Conservation (phyloP, 164 flowering plant species). For the Cinnamomum micranthum region DNA sequence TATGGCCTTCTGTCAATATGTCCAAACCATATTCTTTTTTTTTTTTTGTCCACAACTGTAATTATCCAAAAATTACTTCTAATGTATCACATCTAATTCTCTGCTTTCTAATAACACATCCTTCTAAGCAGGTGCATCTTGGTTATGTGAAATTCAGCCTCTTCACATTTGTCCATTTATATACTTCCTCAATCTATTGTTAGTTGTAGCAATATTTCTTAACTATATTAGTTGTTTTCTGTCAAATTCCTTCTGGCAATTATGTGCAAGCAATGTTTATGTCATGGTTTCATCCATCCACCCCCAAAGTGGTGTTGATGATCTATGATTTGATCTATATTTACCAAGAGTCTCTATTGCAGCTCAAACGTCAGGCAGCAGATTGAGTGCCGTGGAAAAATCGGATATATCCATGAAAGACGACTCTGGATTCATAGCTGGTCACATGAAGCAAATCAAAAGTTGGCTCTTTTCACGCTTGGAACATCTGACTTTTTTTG, state of each 20-base stretch:
- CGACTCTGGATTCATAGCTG: constrained; percentile 43
- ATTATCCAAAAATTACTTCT: no score
- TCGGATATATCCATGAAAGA: constrained; percentile 50
- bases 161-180: no score
- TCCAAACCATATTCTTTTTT: no score
- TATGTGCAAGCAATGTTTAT: background rate
- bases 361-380: constrained; percentile 75
- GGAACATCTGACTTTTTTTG: constrained; percentile 82
- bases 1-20: no score
- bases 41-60: no score
- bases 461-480: constrained; percentile 72
- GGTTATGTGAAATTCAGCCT: no score
- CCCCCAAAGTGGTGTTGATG: background rate
- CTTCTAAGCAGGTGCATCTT: no score
- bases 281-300: background rate
- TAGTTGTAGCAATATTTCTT: background rate
- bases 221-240: background rate
- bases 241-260: background rate
- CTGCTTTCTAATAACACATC: no score
- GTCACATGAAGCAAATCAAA: constrained; percentile 40
- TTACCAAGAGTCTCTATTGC: constrained; percentile 15
- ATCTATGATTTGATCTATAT: background rate
- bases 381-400: constrained; percentile 63
- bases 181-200: no score
- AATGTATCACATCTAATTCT: no score